Percentiles rank a stretch among this genome's conserved stretches.
Conservation (phyloP, 345 rosid genomes). For the Syzygium oleosum region DNA sequence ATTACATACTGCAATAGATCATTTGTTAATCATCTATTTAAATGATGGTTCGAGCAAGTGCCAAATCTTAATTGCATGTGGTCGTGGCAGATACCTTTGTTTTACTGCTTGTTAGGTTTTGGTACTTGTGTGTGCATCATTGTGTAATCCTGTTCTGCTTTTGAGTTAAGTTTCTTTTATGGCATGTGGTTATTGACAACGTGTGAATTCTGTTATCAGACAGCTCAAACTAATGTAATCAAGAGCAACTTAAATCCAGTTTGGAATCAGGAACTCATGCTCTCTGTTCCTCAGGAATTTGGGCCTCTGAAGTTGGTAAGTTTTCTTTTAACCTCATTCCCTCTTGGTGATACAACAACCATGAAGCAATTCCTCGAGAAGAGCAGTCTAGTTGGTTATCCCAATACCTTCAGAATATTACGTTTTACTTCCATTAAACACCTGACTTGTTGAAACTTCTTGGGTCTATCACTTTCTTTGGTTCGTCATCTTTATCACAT, state of each 20-base stretch:
- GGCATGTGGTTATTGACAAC: background rate
- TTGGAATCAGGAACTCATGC: conserved; percentile 80
- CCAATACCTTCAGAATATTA: background rate
- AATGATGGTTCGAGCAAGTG: background rate
- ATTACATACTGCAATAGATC: background rate
- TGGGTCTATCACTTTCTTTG: background rate
- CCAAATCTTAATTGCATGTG: background rate
- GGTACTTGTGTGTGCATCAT: background rate
- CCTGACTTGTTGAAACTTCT: background rate
- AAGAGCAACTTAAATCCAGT: conserved; percentile 72
- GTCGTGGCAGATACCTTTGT: background rate
- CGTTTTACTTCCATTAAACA: background rate
- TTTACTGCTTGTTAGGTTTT: background rate
- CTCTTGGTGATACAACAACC: background rate
- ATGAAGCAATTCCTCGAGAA: background rate
- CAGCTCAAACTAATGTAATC: conserved; percentile 38
- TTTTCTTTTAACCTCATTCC: background rate
- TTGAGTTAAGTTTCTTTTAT: background rate
- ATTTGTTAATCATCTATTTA: background rate
- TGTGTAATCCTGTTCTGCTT: background rate
- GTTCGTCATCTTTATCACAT: background rate
- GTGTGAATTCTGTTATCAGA: conserved; percentile 18
- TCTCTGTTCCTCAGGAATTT: conserved; percentile 57
- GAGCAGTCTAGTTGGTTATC: background rate
- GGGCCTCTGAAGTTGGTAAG: conserved; percentile 63